Conservation (phyloP, 305 asterid species). For the Fraxinus angustifolia region DNA sequence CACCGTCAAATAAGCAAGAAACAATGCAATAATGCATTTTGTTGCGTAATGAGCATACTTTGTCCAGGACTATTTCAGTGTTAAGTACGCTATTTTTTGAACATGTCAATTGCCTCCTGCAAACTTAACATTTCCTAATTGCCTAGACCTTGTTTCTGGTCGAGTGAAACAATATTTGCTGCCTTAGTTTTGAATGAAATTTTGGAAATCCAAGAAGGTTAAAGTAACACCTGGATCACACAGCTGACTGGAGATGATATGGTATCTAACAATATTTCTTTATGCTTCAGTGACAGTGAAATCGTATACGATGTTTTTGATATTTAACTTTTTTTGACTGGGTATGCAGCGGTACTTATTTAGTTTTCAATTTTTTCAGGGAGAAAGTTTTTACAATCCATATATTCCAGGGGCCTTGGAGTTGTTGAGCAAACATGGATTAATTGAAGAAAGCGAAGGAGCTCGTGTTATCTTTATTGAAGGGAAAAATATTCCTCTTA, state of each 20-base stretch:
- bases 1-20: not conserved
- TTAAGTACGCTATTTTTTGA: not conserved
- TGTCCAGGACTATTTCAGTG: not conserved
- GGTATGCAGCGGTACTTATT: conserved; percentile 13
- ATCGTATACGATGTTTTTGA: not conserved
- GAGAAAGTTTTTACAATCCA: conserved; percentile 94
- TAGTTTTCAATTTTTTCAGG: conserved; percentile 36
- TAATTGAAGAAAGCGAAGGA: conserved; percentile 85
- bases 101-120: not conserved
- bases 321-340: not conserved
- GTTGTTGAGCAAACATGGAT: conserved; percentile 51
- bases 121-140: not conserved
- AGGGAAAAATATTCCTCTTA: conserved; percentile 74
- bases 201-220: not conserved
- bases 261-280: not conserved
- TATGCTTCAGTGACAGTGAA: not conserved
- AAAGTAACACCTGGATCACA: not conserved
- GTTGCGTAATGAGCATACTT: conserved; percentile 1
- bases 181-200: not conserved
- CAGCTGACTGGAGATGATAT: conserved; percentile 16
- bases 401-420: conserved; percentile 61
- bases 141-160: not conserved
- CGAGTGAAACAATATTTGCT: not conserved
- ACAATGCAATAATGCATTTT: not conserved
- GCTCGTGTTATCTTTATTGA: conserved; percentile 87